Evolutionary conservation across 1,139 yeast species (phyloP), one percentile per base, ranked within the genome.

Genomic region (Scheffersomyces illinoinensis): DNA sequence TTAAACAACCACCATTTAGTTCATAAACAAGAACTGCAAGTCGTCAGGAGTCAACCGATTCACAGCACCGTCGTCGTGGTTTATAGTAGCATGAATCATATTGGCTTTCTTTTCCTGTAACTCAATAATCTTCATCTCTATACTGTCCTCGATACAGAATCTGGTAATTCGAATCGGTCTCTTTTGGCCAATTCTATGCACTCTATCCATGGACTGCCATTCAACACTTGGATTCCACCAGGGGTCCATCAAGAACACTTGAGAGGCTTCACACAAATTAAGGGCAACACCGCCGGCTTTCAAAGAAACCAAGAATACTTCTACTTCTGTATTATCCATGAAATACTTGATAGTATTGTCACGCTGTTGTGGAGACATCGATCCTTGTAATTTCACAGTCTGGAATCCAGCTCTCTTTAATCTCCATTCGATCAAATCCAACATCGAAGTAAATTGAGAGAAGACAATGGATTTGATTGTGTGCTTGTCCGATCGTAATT

Each of bases 151-250:
- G 58, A 95, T 93, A 67, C 97, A 92, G 68, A 95, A 87, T 55
- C 98, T 83, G 5, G 97, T 92, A 66, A 95, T 93, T 63, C 91
- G 84, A n/a, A 95, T 97, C 0, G 99, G 99, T 62, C 99, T 78
- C 68, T 86, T 91, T 72, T 95, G 99, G 5, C 98, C 98, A 63
- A 95, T 95, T 76, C 99, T 87, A 75, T 95, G 99, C 23, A 95
- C 98, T 75, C 99, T 87, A 74, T 96, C 99, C 77, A 97, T 97
- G 54, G 97, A 90, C 73, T 95, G 99, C 93, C 98, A 95, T 74
- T 95, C 98, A 4, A 93, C 96, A 67, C 97, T 90, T 0, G 98
- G 98, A 70, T 95, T 95, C 98, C 98, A 95, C 98, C 99, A 95
- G 33, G 98, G 98, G 68, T 95, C 99, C 81, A 95, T 82, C 55